Base-by-base conservation (phyloP, 345 rosid species). In the Iberis pinnata region DNA sequence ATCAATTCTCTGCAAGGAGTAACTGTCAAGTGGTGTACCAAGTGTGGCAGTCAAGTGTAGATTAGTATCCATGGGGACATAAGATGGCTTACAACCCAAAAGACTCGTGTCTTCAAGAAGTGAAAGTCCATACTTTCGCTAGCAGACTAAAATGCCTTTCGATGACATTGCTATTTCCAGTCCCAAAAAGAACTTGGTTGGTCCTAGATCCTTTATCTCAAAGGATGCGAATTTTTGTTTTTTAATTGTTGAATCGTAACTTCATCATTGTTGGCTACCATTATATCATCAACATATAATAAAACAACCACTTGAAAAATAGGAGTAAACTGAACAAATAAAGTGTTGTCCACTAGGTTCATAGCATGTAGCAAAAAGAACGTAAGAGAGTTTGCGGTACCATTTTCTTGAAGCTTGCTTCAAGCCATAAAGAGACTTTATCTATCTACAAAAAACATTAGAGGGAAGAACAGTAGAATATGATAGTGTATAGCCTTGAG, bases 331-430 rank as follows among this genome's bases (percentile, higher is more conserved):
- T 9, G 0, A 0, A n/a, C n/a, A 9, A 51, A 51, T 0, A 51
- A 0, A 0, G 43, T 14, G 2, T 35, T 4, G 4, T 51, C 18
- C 0, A 29, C 0, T 0, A 13, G n/a, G 4, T 8, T 33, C 0
- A 6, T 17, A 8, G 18, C 7, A 2, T 0, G 1, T 4, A 10
- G 0, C 1, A 19, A 0, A n/a, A n/a, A n/a, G n/a, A 0, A 4
- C 9, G 0, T 9, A 33, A 0, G n/a, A 18, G 0, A 38, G 8
- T 0, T 6, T 8, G 0, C 7, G 2, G 7, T 14, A 38, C 18
- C 49, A 44, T 3, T 44, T 29, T 22, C 25, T 22, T 2, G 25
- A 22, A 6, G 25, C 25, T 6, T 22, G 25, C n/a, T n/a, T n/a
- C n/a, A n/a, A n/a, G n/a, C n/a, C n/a, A n/a, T n/a, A n/a, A n/a